Evolutionary conservation across 805 yeast species (phyloP), one percentile per base, ranked within the genome.

Genomic region (Saccharomycopsis babjevae): DNA sequence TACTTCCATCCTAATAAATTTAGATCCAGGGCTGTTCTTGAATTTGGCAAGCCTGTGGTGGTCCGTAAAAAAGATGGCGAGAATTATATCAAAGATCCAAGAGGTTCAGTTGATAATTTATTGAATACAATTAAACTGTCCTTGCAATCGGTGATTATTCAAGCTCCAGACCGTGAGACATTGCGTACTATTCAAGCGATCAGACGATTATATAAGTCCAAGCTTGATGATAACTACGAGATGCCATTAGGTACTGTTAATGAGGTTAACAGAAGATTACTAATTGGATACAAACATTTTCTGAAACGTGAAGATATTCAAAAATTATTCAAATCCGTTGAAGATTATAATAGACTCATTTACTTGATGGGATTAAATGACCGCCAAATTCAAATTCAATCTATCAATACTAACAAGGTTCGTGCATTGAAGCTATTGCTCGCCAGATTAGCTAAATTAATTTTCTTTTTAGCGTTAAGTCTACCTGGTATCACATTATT

Each of bases 1-100:
- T 93, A 93, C 73, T 93, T 93, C 80, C 96, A 89, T 69, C 93
- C 97, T 5, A 96, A 93, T 74, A 91, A 89, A 71, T 93, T 94
- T 75, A 81, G 99, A 72, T 89, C 97, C 6, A 81, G 99, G 67
- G 97, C 97, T 1, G 97, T 93, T 18, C 81, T 94, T 56, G 99
- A 93, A 73, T 93, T 92, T 74, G 99, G 99, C 16, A 79, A 83
- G 60, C 97, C 97, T 6, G 82, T 92, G 60, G 85, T 82, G 57
- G 84, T 94, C 42, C 72, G 81, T 3, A 73, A 74, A 25, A 82
- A 80, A 43, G 75, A 89, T 60, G 88, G 90, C 5, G 79, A 77
- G 20, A 82, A 80, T 71, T 92, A 93, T 70, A 71, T 79, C 22
- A 69, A 77, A 18, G 86, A 89, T 3, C 83, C 85, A 61, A 79